Evolutionary conservation across 2,329 filamentous ascomycete genomes (phyloP).

Genomic region (Talaromyces verruculosus): DNA sequence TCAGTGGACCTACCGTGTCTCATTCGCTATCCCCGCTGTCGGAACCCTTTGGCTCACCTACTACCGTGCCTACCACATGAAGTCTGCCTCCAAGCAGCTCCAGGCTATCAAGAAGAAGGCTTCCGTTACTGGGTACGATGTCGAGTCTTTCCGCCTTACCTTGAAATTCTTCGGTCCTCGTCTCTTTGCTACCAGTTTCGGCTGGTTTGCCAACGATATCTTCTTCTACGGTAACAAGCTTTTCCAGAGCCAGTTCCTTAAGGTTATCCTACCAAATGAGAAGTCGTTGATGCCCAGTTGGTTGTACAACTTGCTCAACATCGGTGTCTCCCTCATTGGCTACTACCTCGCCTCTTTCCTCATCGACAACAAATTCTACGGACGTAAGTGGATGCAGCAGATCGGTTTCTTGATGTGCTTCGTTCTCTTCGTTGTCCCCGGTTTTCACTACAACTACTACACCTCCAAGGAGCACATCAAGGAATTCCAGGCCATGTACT

Average conservation of each 20-base stretch:
- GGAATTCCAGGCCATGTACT: conserved; percentile 98
- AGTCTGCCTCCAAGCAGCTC: conserved; percentile 79
- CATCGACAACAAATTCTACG: conserved; percentile 95
- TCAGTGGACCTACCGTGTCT: conserved; percentile 89
- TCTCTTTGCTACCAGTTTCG: conserved; percentile 78
- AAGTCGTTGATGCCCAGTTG: conserved; percentile 79
- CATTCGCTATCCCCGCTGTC: conserved; percentile 85
- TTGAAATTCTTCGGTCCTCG: conserved; percentile 83
- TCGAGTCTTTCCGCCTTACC: conserved; percentile 75
- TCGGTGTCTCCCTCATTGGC: conserved; percentile 77
- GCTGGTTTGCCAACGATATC: conserved; percentile 95
- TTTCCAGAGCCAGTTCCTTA: conserved; percentile 89
- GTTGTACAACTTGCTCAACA: conserved; percentile 91
- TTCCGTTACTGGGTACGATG: conserved; percentile 88
- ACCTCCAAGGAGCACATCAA: conserved; percentile 69
- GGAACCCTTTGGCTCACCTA: conserved; percentile 94
- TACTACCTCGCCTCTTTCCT: conserved; percentile 88
- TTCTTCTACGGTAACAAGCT: conserved; percentile 99
- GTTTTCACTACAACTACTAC: conserved; percentile 85
- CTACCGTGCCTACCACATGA: conserved; percentile 95
- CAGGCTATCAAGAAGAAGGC: conserved; percentile 78
- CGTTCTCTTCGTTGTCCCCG: conserved; percentile 87
- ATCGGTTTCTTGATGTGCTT: conserved; percentile 91
- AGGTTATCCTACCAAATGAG: conserved; percentile 68
- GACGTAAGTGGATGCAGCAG: conserved; percentile 94